Evolutionary conservation across 208 protist genomes (phyloP).

Genomic region (Trypanosoma platydactyli): DNA sequence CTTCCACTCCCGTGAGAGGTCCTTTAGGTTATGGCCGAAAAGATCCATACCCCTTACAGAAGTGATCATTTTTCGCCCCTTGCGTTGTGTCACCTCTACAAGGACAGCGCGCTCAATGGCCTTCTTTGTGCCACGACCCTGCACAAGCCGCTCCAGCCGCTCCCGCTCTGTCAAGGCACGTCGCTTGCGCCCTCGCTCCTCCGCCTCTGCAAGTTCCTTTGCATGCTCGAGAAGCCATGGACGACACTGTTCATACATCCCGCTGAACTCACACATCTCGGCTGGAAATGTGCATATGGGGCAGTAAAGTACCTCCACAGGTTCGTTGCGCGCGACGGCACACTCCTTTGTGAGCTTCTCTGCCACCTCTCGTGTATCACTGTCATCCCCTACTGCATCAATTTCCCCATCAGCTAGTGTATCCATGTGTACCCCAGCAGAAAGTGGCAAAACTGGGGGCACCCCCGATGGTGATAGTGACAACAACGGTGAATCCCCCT

Average conservation of each 20-base stretch:
- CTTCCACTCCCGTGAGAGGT: slow-evolving; percentile 75
- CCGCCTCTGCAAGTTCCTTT: slow-evolving; percentile 76
- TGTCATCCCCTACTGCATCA: not conserved
- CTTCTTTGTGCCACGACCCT: slow-evolving; percentile 79
- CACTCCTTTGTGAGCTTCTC: slow-evolving; percentile 29
- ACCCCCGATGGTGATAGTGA: not conserved
- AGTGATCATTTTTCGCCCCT: slow-evolving; percentile 65
- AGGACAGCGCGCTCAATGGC: slow-evolving; percentile 72
- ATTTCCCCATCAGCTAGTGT: slow-evolving; percentile 12
- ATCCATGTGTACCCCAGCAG: not conserved
- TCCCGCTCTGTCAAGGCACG: slow-evolving; percentile 84
- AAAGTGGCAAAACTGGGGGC: not conserved
- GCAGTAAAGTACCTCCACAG: slow-evolving; percentile 89
- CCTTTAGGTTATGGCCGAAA: slow-evolving; percentile 86
- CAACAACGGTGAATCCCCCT: slow-evolving; percentile 2
- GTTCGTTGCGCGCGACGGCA: slow-evolving; percentile 35
- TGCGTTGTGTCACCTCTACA: slow-evolving; percentile 61
- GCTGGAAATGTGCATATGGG: slow-evolving; percentile 90
- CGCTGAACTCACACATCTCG: slow-evolving; percentile 92
- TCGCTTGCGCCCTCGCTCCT: slow-evolving; percentile 78
- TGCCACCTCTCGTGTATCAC: slow-evolving; percentile 7
- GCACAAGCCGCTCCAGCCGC: slow-evolving; percentile 70
- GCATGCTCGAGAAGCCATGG: slow-evolving; percentile 88
- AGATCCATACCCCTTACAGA: slow-evolving; percentile 83
- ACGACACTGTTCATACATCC: slow-evolving; percentile 90